phyloP scores from a whole-genome alignment of 2,329 filamentous ascomycete genomes.

The Penicillium crustosum region DNA sequence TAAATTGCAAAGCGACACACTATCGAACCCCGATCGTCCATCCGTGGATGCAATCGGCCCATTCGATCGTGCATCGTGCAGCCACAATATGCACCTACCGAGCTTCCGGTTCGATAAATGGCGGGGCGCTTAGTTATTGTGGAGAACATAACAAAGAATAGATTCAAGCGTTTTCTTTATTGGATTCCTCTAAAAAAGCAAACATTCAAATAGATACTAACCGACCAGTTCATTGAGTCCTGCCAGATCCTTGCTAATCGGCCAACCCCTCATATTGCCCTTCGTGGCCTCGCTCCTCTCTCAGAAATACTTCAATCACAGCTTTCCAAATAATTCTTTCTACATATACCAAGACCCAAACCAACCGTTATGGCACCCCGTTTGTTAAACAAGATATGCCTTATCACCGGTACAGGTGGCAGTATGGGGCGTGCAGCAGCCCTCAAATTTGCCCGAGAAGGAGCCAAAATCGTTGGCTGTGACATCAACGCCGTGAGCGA shows the following conservation, averaged over 20 bases:
- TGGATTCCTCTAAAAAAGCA: conserved; percentile 1
- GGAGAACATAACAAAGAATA: neutral
- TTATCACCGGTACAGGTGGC: conserved; percentile 3
- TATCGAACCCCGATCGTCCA: neutral
- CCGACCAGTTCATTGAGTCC: neutral
- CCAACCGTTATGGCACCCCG: neutral
- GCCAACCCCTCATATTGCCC: neutral
- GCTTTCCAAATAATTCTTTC: neutral
- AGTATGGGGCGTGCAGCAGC: conserved; percentile 8
- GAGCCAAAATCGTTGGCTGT: neutral
- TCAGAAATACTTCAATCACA: neutral
- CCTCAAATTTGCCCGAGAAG: conserved; percentile 4
- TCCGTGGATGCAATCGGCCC: neutral
- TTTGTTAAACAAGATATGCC: conserved; percentile 2
- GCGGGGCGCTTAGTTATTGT: neutral
- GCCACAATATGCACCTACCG: neutral
- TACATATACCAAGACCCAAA: neutral
- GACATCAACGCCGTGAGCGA: neutral
- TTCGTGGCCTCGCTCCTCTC: neutral
- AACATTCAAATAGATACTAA: neutral
- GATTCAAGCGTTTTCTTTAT: neutral
- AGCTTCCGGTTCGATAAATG: neutral
- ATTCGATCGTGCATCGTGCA: neutral
- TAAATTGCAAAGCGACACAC: neutral
- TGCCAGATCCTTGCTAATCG: neutral